Evolutionary conservation across 2,329 filamentous ascomycete species (phyloP).

Genomic region (Acrodontium crateriforme): DNA sequence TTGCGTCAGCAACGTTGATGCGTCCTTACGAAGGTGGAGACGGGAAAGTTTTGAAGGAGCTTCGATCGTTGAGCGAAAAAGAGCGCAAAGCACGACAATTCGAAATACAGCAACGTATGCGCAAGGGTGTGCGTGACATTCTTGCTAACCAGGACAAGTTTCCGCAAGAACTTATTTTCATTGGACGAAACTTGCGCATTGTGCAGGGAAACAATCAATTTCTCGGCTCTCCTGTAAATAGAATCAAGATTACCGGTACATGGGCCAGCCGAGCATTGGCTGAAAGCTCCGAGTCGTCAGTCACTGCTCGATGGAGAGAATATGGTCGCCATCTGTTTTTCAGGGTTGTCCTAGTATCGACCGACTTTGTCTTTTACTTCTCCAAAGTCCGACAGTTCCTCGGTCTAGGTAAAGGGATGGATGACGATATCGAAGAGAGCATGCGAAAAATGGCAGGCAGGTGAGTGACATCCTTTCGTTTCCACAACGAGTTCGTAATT

Average conservation of each 20-base stretch:
- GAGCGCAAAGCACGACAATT: slow-evolving; percentile 50
- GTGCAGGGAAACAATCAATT: slow-evolving; percentile 90
- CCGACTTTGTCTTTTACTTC: slow-evolving; percentile 73
- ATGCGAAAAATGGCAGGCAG: slow-evolving; percentile 73
- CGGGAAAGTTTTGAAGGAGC: slow-evolving; percentile 42
- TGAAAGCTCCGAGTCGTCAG: slow-evolving; percentile 52
- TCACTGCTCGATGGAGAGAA: slow-evolving; percentile 50
- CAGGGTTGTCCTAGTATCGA: slow-evolving; percentile 57
- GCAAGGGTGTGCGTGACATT: slow-evolving; percentile 61
- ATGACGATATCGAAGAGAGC: slow-evolving; percentile 78
- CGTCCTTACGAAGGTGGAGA: slow-evolving; percentile 82
- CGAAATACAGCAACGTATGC: slow-evolving; percentile 64
- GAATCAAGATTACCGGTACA: slow-evolving; percentile 82
- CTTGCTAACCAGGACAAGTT: slow-evolving; percentile 76
- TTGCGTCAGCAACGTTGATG: slow-evolving; percentile 81
- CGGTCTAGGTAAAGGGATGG: slow-evolving; percentile 71
- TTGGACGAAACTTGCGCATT: slow-evolving; percentile 81
- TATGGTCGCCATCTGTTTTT: slow-evolving; percentile 73
- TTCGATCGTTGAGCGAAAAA: slow-evolving; percentile 38
- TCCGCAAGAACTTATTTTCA: slow-evolving; percentile 83
- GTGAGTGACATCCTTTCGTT: slow-evolving; percentile 16
- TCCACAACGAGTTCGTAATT: neutral
- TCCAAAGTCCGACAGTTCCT: slow-evolving; percentile 64
- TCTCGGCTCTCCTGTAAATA: slow-evolving; percentile 74
- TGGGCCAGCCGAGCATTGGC: slow-evolving; percentile 82